A percentile compares a stretch with the other conserved stretches of the same genome.
Evolutionary conservation across 208 protist genomes (phyloP).

Genomic region (Trypanosoma platydactyli): DNA sequence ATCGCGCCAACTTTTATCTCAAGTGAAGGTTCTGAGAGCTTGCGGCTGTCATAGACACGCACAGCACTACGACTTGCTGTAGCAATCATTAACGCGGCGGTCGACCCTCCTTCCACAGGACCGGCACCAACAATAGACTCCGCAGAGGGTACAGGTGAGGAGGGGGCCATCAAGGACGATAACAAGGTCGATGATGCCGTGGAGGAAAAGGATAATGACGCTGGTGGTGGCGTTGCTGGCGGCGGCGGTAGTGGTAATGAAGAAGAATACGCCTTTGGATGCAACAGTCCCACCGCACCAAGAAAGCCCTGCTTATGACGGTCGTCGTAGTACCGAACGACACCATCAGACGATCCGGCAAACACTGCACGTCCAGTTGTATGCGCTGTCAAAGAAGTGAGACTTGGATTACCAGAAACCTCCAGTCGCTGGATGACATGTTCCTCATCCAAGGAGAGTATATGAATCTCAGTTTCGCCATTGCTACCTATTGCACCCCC

Average conservation of each 20-base stretch:
- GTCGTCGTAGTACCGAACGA: constrained; percentile 89
- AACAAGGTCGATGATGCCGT: background rate
- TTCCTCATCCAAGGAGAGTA: constrained; percentile 76
- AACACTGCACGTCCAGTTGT: constrained; percentile 72
- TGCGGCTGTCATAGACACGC: constrained; percentile 75
- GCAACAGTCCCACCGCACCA: constrained; percentile 59
- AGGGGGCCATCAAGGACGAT: background rate
- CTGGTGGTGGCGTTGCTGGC: background rate
- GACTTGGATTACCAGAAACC: constrained; percentile 63
- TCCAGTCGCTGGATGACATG: constrained; percentile 76
- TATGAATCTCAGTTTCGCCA: constrained; percentile 73
- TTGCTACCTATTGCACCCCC: constrained; percentile 72
- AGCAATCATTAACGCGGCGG: constrained; percentile 46
- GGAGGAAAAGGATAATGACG: constrained; percentile 13
- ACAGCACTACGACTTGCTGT: constrained; percentile 52
- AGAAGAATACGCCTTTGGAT: constrained; percentile 18
- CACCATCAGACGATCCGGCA: constrained; percentile 76
- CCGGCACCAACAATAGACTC: constrained; percentile 32
- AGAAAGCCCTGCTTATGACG: constrained; percentile 75
- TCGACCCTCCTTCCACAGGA: constrained; percentile 22
- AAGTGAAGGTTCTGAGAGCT: constrained; percentile 52
- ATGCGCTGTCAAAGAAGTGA: constrained; percentile 70
- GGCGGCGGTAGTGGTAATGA: constrained; percentile 9
- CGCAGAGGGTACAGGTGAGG: background rate
- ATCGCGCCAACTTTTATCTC: constrained; percentile 35